phyloP scores from a whole-genome alignment of 148 eudicot genomes.

The Mesembryanthemum crystallinum region DNA sequence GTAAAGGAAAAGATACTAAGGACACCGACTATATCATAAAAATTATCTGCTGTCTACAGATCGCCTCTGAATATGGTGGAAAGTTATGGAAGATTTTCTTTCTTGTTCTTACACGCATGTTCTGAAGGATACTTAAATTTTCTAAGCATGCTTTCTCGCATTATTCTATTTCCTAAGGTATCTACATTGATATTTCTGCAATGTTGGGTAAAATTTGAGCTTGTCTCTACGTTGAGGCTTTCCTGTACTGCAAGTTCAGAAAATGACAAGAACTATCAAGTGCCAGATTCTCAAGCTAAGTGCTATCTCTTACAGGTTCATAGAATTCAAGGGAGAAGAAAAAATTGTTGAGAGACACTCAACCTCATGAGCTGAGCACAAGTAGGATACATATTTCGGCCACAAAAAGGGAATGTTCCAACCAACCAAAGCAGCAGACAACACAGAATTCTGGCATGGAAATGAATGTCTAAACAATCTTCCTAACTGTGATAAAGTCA shows the following conservation, averaged over 20 bases:
- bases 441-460: background rate
- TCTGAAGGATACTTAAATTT: background rate
- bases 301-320: background rate
- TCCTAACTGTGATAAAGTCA: background rate
- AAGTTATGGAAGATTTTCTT: too few species aligned
- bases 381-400: background rate
- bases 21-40: too few species aligned
- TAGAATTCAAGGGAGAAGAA: background rate
- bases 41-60: too few species aligned
- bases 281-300: background rate
- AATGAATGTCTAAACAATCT: background rate
- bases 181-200: background rate
- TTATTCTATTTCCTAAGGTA: background rate
- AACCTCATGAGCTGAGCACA: background rate
- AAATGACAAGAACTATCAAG: background rate
- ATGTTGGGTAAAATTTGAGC: background rate
- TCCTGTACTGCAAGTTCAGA: background rate
- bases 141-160: background rate
- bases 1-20: too few species aligned
- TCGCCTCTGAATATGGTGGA: too few species aligned
- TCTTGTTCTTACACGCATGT: too few species aligned
- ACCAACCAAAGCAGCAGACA: background rate
- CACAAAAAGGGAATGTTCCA: background rate
- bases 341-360: background rate
- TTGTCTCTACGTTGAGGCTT: background rate